Evolutionary conservation across 345 rosid genomes (phyloP), one percentile per base, ranked within the genome.

Genomic region (Eucalyptus dawsonii): DNA sequence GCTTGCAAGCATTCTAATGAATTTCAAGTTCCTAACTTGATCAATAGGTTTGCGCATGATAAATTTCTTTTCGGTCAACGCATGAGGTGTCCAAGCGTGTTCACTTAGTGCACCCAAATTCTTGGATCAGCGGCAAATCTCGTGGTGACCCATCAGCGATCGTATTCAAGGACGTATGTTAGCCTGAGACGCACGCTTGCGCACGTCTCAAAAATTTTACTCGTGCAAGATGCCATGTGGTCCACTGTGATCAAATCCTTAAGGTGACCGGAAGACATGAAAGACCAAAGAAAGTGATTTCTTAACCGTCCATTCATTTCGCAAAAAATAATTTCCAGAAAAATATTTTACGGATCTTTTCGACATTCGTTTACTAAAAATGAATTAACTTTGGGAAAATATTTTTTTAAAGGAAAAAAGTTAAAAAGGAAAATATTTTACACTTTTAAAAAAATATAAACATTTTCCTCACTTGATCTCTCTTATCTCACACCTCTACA

Each of bases 331-430:
- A 50, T 6, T 50, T 50, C 0, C 0, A 4, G 1, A 0, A 50
- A 50, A 50, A 14, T 50, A 0, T 50, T 50, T 5, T 14, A 0
- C 7, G 1, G 0, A 50, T 14, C 0, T 50, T 50, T 15, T 1
- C 7, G 3, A 1, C 7, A 0, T 50, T 50, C 3, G 1, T 50
- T 50, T 14, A 50, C 1, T 3, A 1, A 50, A 50, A 50, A 50
- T 14, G 7, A 50, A 50, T 50, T 50, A n/a, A n/a, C 6, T 0
- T 50, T 14, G 0, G 1, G 0, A 50, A 50, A 50, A 50, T 14
- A 0, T 50, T 50, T 34, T 34, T 34, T n/a, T n/a, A n/a, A n/a
- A n/a, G n/a, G n/a, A n/a, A n/a, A n/a, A n/a, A n/a, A n/a, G n/a
- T n/a, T n/a, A n/a, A n/a, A 34, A 14, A 0, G 15, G 5, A 49